These are phyloP conservation scores for Rutstroemia sp. DNA, from an alignment of 2,329 filamentous ascomycete species.

Conservation along the genomic window DNA sequence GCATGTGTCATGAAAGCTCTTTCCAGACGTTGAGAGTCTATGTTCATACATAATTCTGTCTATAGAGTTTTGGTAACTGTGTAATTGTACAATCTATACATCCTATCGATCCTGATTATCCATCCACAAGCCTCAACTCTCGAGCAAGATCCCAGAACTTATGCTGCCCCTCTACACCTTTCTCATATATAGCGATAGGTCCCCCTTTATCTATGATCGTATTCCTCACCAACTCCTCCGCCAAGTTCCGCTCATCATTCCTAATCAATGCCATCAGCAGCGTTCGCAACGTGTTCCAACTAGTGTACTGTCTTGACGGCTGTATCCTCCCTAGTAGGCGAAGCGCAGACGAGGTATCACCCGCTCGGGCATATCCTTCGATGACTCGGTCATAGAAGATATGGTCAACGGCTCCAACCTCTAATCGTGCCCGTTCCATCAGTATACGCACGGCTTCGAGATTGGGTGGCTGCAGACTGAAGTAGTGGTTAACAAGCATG, in stretches of 20 bases:
- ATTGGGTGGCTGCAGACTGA: slow-evolving; percentile 50
- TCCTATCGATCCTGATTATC: neutral
- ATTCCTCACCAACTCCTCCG: slow-evolving; percentile 26
- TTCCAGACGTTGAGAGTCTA: no score
- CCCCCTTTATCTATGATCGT: slow-evolving; percentile 21
- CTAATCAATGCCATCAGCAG: slow-evolving; percentile 25
- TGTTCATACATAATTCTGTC: no score
- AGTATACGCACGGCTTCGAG: slow-evolving; percentile 52
- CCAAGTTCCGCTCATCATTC: slow-evolving; percentile 27
- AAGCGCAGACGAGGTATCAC: slow-evolving; percentile 44
- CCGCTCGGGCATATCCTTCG: slow-evolving; percentile 53
- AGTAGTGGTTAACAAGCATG: slow-evolving; percentile 62
- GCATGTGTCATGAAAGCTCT: no score
- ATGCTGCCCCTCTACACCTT: slow-evolving; percentile 24
- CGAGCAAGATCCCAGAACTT: slow-evolving; percentile 26
- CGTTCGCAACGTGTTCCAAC: slow-evolving; percentile 23
- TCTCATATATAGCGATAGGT: slow-evolving; percentile 13
- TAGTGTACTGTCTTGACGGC: slow-evolving; percentile 10
- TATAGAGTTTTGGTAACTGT: no score
- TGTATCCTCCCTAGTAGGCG: slow-evolving; percentile 36
- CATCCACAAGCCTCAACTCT: slow-evolving; percentile 14
- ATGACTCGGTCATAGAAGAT: slow-evolving; percentile 65
- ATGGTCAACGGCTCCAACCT: slow-evolving; percentile 37
- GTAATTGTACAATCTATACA: neutral
- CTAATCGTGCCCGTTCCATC: slow-evolving; percentile 40